Percentiles rank a stretch among this genome's conserved stretches.
These are phyloP conservation scores for Macrolepiota dolichaula DNA, from an alignment of 768 basidiomycete genomes.

Conservation along the genomic window DNA sequence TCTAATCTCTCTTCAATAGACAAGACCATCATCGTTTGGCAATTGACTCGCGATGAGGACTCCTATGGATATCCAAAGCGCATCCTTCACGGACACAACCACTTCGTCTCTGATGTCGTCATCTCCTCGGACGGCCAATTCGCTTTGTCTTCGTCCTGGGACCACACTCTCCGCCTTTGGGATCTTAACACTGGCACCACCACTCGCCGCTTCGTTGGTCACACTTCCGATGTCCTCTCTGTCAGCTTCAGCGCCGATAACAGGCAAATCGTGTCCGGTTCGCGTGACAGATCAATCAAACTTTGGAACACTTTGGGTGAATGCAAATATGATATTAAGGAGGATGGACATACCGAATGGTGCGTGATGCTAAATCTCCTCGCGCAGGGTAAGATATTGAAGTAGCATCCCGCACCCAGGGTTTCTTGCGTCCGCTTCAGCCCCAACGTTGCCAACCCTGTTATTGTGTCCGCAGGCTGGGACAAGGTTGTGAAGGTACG, in stretches of 20 bases:
- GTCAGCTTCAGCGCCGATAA: constrained; percentile 99
- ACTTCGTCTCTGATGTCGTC: constrained; percentile 98
- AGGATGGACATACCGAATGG: constrained; percentile 98
- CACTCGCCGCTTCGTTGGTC: constrained; percentile 96
- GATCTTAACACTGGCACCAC: constrained; percentile 97
- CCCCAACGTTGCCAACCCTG: constrained; percentile 95
- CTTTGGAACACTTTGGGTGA: constrained; percentile 99
- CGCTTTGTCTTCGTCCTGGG: constrained; percentile 98
- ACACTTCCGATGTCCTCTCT: constrained; percentile 96
- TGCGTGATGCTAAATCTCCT: constrained; percentile 24
- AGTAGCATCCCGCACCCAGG: constrained; percentile 40
- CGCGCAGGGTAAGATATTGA: constrained; percentile 6
- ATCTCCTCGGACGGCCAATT: constrained; percentile 99
- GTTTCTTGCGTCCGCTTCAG: constrained; percentile 99
- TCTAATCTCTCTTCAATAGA: constrained; percentile 50
- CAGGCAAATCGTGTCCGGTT: constrained; percentile 98
- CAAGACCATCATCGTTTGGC: constrained; percentile 99
- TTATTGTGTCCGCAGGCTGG: constrained; percentile 99
- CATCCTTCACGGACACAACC: constrained; percentile 98
- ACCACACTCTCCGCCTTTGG: constrained; percentile 99
- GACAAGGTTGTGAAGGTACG: constrained; percentile 99
- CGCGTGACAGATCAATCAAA: constrained; percentile 96
- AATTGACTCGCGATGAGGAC: constrained; percentile 90
- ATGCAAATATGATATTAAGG: constrained; percentile 99
- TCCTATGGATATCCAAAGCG: constrained; percentile 95